These are phyloP conservation scores for Naematelia aurantialba DNA, from an alignment of 768 basidiomycete genomes.

Conservation along the genomic window DNA sequence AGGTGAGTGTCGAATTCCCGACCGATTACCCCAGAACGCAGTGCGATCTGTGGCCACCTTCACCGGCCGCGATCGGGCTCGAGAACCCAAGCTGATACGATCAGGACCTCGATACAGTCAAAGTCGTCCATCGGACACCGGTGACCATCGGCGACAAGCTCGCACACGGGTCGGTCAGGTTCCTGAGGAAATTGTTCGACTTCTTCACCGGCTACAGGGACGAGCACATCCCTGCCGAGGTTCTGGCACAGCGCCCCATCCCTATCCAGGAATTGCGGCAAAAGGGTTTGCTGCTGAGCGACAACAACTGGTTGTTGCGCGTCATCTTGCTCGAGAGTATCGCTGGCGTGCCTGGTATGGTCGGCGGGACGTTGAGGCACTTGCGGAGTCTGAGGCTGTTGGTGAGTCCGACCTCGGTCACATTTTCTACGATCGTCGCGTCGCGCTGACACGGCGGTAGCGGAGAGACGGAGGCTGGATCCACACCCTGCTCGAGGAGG, in stretches of 20 bases:
- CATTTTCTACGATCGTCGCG: not conserved
- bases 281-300: slow-evolving; percentile 68
- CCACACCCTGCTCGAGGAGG: slow-evolving; percentile 86
- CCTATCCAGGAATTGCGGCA: slow-evolving; percentile 68
- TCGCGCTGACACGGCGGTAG: slow-evolving; percentile 40
- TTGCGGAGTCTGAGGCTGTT: slow-evolving; percentile 81
- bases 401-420: slow-evolving; percentile 53
- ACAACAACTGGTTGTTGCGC: slow-evolving; percentile 65
- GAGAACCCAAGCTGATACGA: slow-evolving; percentile 12
- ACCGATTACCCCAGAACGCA: not conserved
- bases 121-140: slow-evolving; percentile 65
- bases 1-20: slow-evolving; percentile 27
- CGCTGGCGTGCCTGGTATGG: slow-evolving; percentile 95
- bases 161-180: slow-evolving; percentile 62
- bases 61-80: too few species aligned
- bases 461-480: slow-evolving; percentile 72
- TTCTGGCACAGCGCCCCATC: slow-evolving; percentile 56
- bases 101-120: slow-evolving; percentile 54
- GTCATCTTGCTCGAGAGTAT: slow-evolving; percentile 77
- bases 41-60: too few species aligned
- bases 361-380: slow-evolving; percentile 62
- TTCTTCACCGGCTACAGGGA: slow-evolving; percentile 81
- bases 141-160: slow-evolving; percentile 69
- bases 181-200: slow-evolving; percentile 61
- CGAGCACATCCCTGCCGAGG: slow-evolving; percentile 55